These are phyloP conservation scores for Pezicula carpinea DNA, from an alignment of 2,329 filamentous ascomycete species.

Conservation along the genomic window DNA sequence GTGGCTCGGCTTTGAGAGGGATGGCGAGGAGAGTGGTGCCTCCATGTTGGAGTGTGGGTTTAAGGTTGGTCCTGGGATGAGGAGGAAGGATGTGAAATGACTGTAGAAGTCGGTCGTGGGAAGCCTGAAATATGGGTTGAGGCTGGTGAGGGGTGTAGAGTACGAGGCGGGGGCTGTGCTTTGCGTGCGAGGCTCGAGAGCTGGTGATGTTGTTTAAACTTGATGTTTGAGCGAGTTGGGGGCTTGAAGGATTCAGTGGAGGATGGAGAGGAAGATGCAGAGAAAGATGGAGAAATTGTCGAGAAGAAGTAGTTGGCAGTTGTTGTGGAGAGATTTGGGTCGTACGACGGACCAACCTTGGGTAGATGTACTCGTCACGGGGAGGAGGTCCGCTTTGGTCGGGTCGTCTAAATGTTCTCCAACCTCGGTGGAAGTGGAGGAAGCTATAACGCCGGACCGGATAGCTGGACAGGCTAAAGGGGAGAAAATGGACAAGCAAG, in stretches of 20 bases:
- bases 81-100: slow-evolving; percentile 4
- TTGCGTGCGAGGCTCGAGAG: no score
- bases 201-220: no score
- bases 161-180: no score
- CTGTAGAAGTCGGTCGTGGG: no score
- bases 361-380: background rate
- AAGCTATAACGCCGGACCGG: background rate
- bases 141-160: no score
- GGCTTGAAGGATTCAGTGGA: background rate
- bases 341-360: background rate
- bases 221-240: no score
- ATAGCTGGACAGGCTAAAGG: background rate
- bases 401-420: background rate
- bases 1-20: slow-evolving; percentile 14
- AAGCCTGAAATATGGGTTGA: no score
- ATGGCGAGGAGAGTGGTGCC: slow-evolving; percentile 30
- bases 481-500: background rate
- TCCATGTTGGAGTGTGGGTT: slow-evolving; percentile 24
- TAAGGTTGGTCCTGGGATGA: slow-evolving; percentile 4
- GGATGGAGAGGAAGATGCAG: background rate
- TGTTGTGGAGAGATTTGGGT: background rate
- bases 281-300: background rate
- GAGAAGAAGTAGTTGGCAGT: background rate
- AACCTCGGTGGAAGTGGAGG: background rate
- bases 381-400: background rate